Base-by-base conservation (phyloP, 176 grass and related monocot species). In the Zizania latifolia region DNA sequence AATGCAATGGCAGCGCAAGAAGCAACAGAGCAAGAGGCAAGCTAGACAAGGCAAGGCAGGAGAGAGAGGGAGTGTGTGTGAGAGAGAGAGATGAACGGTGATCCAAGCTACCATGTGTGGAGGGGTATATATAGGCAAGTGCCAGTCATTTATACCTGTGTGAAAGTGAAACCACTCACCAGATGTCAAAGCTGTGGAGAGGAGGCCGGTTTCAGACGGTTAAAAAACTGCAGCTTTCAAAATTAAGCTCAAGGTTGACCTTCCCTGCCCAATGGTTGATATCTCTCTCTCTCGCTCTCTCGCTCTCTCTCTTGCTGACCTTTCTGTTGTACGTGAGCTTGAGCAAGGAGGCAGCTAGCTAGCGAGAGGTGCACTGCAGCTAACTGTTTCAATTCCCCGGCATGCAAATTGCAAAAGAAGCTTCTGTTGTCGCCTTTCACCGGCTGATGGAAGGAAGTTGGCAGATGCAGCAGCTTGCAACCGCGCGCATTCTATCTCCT, bases 61-160 rank as follows among this genome's bases (percentile, higher is more conserved):
- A 39, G 12, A 62, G n/a, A n/a, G n/a, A n/a, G n/a, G n/a, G n/a
- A n/a, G 45, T 6, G 44, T 53, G 3, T 53, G 19, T 22, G 38
- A 21, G 31, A 40, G 60, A 32, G 66, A 28, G n/a, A n/a, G n/a
- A n/a, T n/a, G n/a, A n/a, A n/a, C n/a, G n/a, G n/a, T 68, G 85
- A 83, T 79, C 61, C 2, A 7, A 22, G 48, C 33, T 53, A 37
- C 41, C 30, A 40, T 21, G 75, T 72, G 50, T 61, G 61, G 45
- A 32, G 65, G 38, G 54, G 9, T 74, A 74, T 84, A 78, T 74
- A 74, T 41, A 87, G 64, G 64, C 71, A 27, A 51, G 16, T 21
- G 8, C 2, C 5, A 6, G 17, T 81, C n/a, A 64, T 65, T 36
- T 81, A 86, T 51, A 51, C 46, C 46, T 51, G 1, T 51, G 6